A percentile compares a stretch with the other conserved stretches of the same genome.
phyloP scores from a whole-genome alignment of 1,139 yeast genomes.

The Debaryomycetaceae sp. region DNA sequence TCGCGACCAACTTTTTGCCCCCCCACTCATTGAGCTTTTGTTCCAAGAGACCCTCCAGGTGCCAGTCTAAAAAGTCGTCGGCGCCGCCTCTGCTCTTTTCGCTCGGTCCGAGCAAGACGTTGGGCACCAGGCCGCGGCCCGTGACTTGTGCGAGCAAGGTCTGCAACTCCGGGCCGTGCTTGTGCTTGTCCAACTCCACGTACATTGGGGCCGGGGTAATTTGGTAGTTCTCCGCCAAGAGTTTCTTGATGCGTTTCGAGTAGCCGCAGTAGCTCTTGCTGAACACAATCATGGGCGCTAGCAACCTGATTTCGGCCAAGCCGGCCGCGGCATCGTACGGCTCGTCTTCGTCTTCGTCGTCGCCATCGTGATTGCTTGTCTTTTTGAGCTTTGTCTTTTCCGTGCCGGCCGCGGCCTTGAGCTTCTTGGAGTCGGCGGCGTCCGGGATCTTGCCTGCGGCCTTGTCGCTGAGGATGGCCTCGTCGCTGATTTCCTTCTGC shows the following conservation, averaged over 20 bases:
- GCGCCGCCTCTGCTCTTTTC: constrained; percentile 58
- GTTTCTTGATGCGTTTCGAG: constrained; percentile 57
- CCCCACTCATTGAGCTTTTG: constrained; percentile 52
- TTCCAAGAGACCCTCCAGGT: constrained; percentile 42
- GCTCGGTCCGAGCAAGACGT: constrained; percentile 48
- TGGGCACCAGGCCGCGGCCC: constrained; percentile 65
- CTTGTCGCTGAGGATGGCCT: neutral
- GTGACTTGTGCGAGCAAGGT: constrained; percentile 43
- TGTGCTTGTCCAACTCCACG: constrained; percentile 77
- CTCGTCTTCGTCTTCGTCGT: neutral
- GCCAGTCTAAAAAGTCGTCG: constrained; percentile 65
- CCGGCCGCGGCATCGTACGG: constrained; percentile 52
- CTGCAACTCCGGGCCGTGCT: constrained; percentile 54
- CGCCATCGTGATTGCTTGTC: neutral
- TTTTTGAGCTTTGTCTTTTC: neutral
- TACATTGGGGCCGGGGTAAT: constrained; percentile 63
- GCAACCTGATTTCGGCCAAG: constrained; percentile 42
- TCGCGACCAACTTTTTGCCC: constrained; percentile 41
- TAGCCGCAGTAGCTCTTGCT: constrained; percentile 69
- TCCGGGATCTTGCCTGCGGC: neutral
- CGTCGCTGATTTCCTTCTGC: constrained; percentile 9
- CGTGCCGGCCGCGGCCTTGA: neutral
- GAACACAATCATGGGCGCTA: constrained; percentile 64
- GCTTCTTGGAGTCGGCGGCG: neutral
- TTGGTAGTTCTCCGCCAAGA: constrained; percentile 52